Evolutionary conservation across 257 asterid species (phyloP).

Genomic region (Nicotiana tomentosiformis): DNA sequence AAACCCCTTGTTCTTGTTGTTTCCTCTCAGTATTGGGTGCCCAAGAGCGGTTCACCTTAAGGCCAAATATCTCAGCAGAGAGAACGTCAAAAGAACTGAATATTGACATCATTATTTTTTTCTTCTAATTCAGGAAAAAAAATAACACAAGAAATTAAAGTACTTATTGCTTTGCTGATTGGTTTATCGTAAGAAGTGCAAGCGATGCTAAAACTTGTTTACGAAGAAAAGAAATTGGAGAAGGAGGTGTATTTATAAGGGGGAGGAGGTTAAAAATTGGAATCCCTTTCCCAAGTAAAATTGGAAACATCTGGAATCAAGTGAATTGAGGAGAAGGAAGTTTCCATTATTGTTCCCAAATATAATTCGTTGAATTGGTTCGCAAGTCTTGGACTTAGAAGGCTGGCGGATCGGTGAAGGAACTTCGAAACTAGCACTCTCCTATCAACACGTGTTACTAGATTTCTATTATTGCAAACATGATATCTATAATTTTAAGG

Average conservation of each 20-base stretch:
- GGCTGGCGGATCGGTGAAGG: neutral
- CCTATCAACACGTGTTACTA: neutral
- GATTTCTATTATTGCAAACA: neutral
- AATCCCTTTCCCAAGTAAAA: neutral
- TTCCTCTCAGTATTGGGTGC: neutral
- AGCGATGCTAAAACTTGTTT: too few relatives aligned
- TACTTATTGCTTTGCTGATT: too few relatives aligned
- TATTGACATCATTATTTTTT: conserved; percentile 30
- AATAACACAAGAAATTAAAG: neutral
- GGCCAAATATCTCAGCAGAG: conserved; percentile 40
- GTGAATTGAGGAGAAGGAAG: neutral
- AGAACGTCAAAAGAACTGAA: conserved; percentile 59
- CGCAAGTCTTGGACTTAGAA: neutral
- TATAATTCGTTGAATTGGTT: neutral
- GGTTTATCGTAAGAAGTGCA: too few relatives aligned
- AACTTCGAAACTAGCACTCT: neutral
- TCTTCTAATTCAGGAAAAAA: too few relatives aligned
- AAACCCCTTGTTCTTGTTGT: neutral
- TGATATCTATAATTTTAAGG: neutral
- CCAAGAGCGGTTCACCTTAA: conserved; percentile 16
- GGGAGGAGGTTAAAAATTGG: neutral
- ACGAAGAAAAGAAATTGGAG: too few relatives aligned
- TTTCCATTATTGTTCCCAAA: neutral
- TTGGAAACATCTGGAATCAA: neutral
- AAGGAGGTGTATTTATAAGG: too few relatives aligned